Conservation (phyloP, 192 early-diverging fungal genomes). For the Mortierella claussenii region DNA sequence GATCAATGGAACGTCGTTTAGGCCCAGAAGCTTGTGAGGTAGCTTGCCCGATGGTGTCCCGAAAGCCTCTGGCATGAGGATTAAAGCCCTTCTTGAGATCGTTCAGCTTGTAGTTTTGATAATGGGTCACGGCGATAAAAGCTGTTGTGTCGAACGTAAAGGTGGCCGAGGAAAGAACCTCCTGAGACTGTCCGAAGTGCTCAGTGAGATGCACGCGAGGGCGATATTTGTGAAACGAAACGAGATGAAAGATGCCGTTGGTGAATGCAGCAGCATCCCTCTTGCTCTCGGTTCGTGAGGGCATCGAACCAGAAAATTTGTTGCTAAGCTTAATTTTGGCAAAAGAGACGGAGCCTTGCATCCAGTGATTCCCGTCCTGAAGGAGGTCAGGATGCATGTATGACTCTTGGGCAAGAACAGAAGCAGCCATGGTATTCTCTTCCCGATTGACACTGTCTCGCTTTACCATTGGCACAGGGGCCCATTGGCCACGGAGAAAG, state of each 20-base stretch:
- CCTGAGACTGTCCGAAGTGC: constrained; percentile 9
- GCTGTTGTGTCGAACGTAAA: constrained; percentile 57
- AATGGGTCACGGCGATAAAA: constrained; percentile 72
- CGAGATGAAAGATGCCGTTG: constrained; percentile 33
- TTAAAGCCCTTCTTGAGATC: constrained; percentile 65
- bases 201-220: constrained; percentile 63
- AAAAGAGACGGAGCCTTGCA: constrained; percentile 53
- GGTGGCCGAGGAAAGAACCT: constrained; percentile 9
- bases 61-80: constrained; percentile 72
- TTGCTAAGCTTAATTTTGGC: constrained; percentile 65
- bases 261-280: not conserved
- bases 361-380: constrained; percentile 53
- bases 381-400: constrained; percentile 46
- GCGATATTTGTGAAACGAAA: constrained; percentile 63
- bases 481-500: constrained; percentile 54
- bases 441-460: not conserved
- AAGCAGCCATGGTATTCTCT: not conserved
- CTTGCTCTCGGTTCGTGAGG: not conserved
- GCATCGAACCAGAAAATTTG: not conserved
- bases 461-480: not conserved
- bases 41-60: constrained; percentile 10
- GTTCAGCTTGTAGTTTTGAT: constrained; percentile 67
- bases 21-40: not conserved
- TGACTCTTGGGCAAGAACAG: constrained; percentile 1
- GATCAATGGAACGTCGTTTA: not conserved